Percentiles rank a stretch among this genome's conserved stretches.
phyloP scores from a whole-genome alignment of 2,329 filamentous ascomycete species.

The Fusarium euwallaceae region DNA sequence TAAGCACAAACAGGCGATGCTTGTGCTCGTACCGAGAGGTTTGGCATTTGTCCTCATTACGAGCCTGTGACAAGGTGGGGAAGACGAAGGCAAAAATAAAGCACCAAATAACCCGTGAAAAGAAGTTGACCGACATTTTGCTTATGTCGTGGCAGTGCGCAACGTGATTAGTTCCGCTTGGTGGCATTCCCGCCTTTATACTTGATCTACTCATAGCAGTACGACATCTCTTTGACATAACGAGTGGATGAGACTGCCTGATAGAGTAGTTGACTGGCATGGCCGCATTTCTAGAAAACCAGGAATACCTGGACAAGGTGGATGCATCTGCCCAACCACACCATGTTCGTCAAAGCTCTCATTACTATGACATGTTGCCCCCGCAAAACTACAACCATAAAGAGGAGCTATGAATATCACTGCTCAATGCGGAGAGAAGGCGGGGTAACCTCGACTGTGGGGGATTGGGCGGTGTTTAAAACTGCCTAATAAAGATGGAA shows the following conservation, averaged over 20 bases:
- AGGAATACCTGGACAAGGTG: not conserved
- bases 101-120: not conserved
- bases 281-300: not conserved
- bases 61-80: not conserved
- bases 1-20: slow-evolving; percentile 14
- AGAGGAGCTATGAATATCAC: not conserved
- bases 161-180: not conserved
- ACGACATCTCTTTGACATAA: not conserved
- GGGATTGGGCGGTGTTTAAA: not conserved
- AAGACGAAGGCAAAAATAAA: not conserved
- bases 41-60: not conserved
- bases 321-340: not conserved
- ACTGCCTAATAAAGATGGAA: not conserved
- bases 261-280: not conserved
- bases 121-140: not conserved
- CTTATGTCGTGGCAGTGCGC: not conserved
- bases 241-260: not conserved
- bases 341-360: not conserved
- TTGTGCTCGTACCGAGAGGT: slow-evolving; percentile 10
- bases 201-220: not conserved
- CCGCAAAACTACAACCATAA: not conserved
- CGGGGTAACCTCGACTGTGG: not conserved
- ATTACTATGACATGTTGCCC: not conserved
- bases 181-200: not conserved
- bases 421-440: not conserved